Evolutionary conservation across 2,329 filamentous ascomycete species (phyloP).

Genomic region (Colletotrichum chlorophyti): DNA sequence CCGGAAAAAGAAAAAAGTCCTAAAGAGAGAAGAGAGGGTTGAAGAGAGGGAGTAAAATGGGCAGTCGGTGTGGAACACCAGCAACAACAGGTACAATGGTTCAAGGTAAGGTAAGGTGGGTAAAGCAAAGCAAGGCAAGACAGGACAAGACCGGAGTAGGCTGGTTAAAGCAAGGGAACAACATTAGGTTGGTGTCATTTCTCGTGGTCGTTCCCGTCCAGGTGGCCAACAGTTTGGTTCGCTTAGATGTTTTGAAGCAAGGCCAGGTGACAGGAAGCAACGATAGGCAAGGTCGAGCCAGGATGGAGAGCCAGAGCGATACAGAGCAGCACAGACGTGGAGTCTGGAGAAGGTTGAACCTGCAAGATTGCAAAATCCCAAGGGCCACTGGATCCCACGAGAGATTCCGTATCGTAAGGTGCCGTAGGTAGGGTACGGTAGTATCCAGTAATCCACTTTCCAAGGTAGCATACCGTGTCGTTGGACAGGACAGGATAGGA

Average conservation of each 20-base stretch:
- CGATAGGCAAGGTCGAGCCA: neutral
- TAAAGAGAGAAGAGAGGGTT: neutral
- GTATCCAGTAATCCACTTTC: no score
- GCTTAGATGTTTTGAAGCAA: neutral
- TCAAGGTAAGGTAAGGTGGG: neutral
- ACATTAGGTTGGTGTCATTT: no score
- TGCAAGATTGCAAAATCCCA: no score
- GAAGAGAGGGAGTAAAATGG: neutral
- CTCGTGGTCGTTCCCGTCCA: no score
- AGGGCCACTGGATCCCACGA: no score
- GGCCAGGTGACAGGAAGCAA: neutral
- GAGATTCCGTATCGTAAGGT: no score
- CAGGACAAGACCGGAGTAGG: no score
- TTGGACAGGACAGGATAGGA: slow-evolving; percentile 9
- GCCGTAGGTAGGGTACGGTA: neutral
- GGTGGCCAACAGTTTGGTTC: neutral
- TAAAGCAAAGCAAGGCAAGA: no score
- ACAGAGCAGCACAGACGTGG: neutral
- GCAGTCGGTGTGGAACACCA: no score
- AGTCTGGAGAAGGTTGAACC: neutral
- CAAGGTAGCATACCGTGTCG: neutral
- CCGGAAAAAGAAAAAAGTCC: neutral
- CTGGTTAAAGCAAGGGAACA: no score
- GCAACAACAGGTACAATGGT: no score
- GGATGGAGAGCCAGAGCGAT: neutral